Percentiles rank a stretch among this genome's conserved stretches.
Conservation (phyloP, 2,329 filamentous ascomycete species). For the Bipolaris cookei region DNA sequence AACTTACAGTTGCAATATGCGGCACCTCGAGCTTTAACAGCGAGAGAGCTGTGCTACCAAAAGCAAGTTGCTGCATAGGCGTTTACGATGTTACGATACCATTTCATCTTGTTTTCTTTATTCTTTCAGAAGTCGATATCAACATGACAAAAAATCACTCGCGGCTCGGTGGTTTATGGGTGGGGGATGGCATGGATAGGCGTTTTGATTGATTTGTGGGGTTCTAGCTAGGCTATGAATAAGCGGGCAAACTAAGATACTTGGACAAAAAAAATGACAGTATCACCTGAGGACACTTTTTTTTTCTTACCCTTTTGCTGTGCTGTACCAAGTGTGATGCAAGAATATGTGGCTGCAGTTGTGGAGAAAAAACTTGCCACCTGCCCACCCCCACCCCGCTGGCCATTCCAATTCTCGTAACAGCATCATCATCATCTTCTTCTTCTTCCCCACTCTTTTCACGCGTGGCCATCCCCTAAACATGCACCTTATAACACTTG, state of each 20-base stretch:
- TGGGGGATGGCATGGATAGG: slow-evolving; percentile 20
- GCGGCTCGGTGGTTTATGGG: slow-evolving; percentile 10
- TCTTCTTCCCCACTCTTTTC: neutral
- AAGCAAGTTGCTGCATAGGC: slow-evolving; percentile 3
- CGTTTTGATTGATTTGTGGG: slow-evolving; percentile 6
- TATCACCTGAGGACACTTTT: neutral
- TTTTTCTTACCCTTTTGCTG: neutral
- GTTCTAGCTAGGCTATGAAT: slow-evolving; percentile 2
- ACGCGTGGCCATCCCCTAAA: neutral
- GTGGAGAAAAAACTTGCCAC: neutral
- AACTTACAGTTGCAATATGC: no score
- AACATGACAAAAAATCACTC: slow-evolving; percentile 27
- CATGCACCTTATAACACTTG: neutral
- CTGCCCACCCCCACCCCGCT: neutral
- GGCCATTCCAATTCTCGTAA: neutral
- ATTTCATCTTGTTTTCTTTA: slow-evolving; percentile 18
- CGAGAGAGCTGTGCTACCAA: neutral
- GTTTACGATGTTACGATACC: slow-evolving; percentile 31
- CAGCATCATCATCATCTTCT: neutral
- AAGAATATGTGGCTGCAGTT: neutral
- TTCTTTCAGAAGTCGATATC: slow-evolving; percentile 25
- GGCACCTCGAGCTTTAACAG: neutral
- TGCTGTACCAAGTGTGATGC: neutral
- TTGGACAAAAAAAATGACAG: slow-evolving; percentile 1
- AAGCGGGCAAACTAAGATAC: neutral